A percentile compares a stretch with the other conserved stretches of the same genome.
phyloP scores from a whole-genome alignment of 305 asterid genomes.

The Fraxinus greggii region DNA sequence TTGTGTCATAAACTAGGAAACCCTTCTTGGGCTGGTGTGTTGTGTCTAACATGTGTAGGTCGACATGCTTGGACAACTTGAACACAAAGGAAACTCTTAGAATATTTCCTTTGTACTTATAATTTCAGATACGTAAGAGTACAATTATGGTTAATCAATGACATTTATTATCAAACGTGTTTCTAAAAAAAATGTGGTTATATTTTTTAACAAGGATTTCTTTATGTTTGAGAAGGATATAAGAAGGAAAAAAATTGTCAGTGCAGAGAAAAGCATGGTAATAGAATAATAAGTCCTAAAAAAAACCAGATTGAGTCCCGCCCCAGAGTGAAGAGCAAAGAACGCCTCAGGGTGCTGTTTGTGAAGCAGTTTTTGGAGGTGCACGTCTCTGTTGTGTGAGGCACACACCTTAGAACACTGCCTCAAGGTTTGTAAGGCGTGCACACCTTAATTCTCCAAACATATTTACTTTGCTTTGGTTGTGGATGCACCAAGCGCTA shows the following conservation, averaged over 20 bases:
- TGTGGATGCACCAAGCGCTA: neutral
- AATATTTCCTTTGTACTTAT: neutral
- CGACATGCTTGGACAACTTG: neutral
- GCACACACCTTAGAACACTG: neutral
- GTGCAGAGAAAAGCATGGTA: neutral
- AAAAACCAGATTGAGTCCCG: neutral
- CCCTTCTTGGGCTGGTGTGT: neutral
- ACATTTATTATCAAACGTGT: neutral
- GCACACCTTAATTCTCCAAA: neutral
- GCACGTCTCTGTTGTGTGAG: neutral
- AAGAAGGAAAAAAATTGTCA: neutral
- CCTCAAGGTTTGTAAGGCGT: neutral
- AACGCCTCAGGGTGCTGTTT: neutral
- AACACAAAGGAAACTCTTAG: neutral
- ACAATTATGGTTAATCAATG: neutral
- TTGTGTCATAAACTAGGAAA: neutral
- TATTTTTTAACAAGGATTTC: neutral
- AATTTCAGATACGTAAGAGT: neutral
- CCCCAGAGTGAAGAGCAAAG: neutral
- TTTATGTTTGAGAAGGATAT: neutral
- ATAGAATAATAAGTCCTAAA: neutral
- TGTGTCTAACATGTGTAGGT: neutral
- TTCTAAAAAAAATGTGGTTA: neutral
- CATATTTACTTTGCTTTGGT: neutral
- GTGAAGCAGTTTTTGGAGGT: neutral